Base-by-base conservation (phyloP, 2,329 filamentous ascomycete genomes). In the Drechslerella dactyloides region DNA sequence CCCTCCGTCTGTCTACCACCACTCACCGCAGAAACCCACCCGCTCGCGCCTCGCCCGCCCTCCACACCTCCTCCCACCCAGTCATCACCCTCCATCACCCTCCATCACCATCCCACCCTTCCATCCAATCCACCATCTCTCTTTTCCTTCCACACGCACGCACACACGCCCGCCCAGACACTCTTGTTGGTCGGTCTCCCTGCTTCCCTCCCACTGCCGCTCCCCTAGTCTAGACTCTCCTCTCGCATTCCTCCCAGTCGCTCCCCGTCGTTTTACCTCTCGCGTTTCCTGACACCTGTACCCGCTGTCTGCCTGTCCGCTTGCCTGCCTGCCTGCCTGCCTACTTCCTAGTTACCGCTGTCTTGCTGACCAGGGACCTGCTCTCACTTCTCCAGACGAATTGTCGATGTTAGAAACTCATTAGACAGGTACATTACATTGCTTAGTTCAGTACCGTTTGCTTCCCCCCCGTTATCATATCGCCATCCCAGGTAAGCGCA, bases 281-380 rank as follows among this genome's bases (percentile, higher is more conserved):
- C 44, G 44, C 44, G 44, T 48, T 48, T 48, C 44, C 44, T 48
- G 44, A 48, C 19, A 48, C 44, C 11, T 48, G 44, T 17, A 48
- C 44, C 44, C 19, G 17, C 44, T 19, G n/a, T 19, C 44, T 19
- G 17, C 44, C 8, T 48, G n/a, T 17, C 17, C 6, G 19, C 40
- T 15, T 5, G 15, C 40, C 17, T 17, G 35, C 35, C 35, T 15
- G 17, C 40, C 40, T 15, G 35, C 35, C 7, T 15, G 40, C 40
- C 40, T 44, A 6, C 5, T 15, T 44, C 17, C 4, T 8, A 33
- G 27, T 33, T 33, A 33, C 27, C 27, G 27, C 27, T 8, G 27
- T n/a, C n/a, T n/a, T 33, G 27, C 27, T 33, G 27, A 33, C 27
- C 27, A 8, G 27, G 27, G 27, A 33, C 27, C 27, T 8, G 27